Evolutionary conservation across 768 basidiomycete species (phyloP).

Genomic region (Lactifluus piperatus): DNA sequence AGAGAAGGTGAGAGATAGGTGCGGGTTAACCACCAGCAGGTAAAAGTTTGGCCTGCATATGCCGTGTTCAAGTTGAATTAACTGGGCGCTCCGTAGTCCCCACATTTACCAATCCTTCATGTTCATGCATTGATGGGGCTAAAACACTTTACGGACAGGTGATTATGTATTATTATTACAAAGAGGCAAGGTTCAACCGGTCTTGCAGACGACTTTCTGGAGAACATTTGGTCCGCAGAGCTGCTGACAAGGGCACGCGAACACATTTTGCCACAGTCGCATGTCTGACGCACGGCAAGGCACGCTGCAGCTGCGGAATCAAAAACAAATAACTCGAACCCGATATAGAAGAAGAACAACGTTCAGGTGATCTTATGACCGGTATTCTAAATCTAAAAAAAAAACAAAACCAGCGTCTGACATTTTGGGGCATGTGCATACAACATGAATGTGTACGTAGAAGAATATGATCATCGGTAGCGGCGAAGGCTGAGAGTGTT

Average conservation of each 20-base stretch:
- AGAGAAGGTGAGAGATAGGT: background rate
- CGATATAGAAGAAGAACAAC: background rate
- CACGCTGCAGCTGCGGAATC: background rate
- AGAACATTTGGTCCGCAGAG: background rate
- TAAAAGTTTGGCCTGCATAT: background rate
- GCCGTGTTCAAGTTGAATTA: background rate
- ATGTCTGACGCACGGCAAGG: conserved; percentile 4
- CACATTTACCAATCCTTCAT: too few relatives aligned
- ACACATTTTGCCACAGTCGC: background rate
- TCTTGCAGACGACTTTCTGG: too few relatives aligned
- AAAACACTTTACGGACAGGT: too few relatives aligned
- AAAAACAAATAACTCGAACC: background rate
- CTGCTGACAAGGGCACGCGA: too few relatives aligned
- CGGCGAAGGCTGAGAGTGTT: conserved; percentile 92
- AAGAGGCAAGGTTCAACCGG: background rate
- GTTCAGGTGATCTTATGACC: background rate
- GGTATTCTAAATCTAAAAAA: too few relatives aligned
- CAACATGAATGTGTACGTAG: conserved; percentile 23
- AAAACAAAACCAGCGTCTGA: background rate
- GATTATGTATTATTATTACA: background rate
- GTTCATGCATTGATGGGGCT: too few relatives aligned
- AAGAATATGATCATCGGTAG: conserved; percentile 53
- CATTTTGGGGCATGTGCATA: conserved; percentile 23
- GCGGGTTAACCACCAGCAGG: background rate
- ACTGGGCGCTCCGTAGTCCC: background rate